These are phyloP conservation scores for Fusarium sp. DNA, from an alignment of 2,329 filamentous ascomycete species.

Conservation along the genomic window DNA sequence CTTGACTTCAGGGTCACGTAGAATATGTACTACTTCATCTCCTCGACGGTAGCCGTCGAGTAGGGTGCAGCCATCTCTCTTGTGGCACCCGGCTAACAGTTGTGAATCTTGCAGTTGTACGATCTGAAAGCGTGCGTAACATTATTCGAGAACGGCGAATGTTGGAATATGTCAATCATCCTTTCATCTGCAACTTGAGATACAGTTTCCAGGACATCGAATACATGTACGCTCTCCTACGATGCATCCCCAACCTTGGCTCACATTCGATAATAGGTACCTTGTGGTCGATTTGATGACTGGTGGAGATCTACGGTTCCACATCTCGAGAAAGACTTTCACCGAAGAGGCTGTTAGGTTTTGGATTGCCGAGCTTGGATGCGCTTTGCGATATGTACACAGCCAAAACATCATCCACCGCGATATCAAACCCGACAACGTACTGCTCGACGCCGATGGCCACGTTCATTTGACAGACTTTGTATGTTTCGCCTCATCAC, in stretches of 20 bases:
- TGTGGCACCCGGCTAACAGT: conserved; percentile 38
- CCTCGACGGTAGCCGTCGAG: not conserved
- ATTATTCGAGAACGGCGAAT: conserved; percentile 97
- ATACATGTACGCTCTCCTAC: conserved; percentile 78
- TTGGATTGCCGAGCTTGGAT: conserved; percentile 95
- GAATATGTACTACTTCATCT: conserved; percentile 6
- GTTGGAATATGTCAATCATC: conserved; percentile 97
- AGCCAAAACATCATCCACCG: conserved; percentile 88
- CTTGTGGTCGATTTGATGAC: conserved; percentile 98
- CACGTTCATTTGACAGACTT: conserved; percentile 99
- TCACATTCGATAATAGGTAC: conserved; percentile 70
- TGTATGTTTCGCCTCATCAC: conserved; percentile 64
- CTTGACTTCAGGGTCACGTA: not conserved
- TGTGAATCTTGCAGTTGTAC: conserved; percentile 74
- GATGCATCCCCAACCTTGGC: conserved; percentile 3
- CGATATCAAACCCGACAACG: conserved; percentile 93
- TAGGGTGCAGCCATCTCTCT: conserved; percentile 1
- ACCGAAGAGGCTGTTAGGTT: conserved; percentile 97
- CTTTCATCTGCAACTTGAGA: conserved; percentile 96
- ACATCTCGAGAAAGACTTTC: conserved; percentile 97
- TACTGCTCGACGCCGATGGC: conserved; percentile 85
- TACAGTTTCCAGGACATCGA: conserved; percentile 99
- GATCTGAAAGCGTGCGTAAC: conserved; percentile 96
- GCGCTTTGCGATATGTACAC: conserved; percentile 89
- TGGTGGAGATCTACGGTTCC: conserved; percentile 94